Evolutionary conservation across 208 protist species (phyloP).

Genomic region (Crithidia thermophila): DNA sequence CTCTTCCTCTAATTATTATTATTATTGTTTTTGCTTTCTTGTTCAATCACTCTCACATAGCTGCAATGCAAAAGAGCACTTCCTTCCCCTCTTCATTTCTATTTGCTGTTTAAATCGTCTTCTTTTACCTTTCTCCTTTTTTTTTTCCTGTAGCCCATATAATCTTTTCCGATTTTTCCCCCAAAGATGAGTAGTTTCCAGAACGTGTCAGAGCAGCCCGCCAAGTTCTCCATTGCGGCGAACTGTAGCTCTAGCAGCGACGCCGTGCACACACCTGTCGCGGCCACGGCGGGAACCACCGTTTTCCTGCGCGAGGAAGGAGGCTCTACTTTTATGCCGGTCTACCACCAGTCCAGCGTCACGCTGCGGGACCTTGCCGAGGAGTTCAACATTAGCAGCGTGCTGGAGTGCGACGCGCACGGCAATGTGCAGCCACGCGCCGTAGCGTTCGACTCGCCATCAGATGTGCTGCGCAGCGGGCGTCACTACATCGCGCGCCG

Average conservation of each 20-base stretch:
- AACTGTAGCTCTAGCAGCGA: slow-evolving; percentile 1
- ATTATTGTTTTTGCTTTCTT: background rate
- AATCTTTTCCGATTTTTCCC: background rate
- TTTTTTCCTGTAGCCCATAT: background rate
- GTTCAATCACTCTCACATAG: background rate
- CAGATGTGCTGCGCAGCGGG: slow-evolving; percentile 73
- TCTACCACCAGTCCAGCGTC: slow-evolving; percentile 54
- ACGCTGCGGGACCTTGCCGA: slow-evolving; percentile 74
- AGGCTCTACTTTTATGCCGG: slow-evolving; percentile 40
- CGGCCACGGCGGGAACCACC: slow-evolving; percentile 28
- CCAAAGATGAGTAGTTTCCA: background rate
- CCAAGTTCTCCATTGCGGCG: background rate
- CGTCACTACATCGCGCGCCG: slow-evolving; percentile 81
- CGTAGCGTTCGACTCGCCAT: slow-evolving; percentile 84
- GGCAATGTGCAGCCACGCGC: slow-evolving; percentile 69
- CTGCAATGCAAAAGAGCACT: background rate
- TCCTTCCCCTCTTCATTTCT: background rate
- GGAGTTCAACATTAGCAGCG: slow-evolving; percentile 84
- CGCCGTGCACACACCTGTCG: slow-evolving; percentile 11
- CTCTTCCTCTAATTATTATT: too few species aligned
- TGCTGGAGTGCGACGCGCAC: slow-evolving; percentile 78
- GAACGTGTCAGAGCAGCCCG: background rate
- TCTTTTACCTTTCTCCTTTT: background rate
- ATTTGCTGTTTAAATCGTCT: background rate
- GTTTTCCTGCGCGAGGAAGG: slow-evolving; percentile 65